A percentile compares a stretch with the other conserved stretches of the same genome.
These are phyloP conservation scores for Termitomyces sp. DNA, from an alignment of 768 basidiomycete species.

Conservation along the genomic window DNA sequence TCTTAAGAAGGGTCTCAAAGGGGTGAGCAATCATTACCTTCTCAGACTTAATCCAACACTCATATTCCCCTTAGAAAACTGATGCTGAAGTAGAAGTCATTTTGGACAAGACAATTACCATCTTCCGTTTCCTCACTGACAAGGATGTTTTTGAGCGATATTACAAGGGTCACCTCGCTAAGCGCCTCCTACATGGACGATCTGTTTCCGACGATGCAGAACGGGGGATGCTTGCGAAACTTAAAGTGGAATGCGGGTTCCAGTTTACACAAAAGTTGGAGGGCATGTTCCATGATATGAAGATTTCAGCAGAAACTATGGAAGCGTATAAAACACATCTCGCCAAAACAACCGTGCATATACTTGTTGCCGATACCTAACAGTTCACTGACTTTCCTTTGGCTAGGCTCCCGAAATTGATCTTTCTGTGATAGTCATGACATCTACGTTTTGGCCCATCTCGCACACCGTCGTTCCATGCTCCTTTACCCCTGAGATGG, in stretches of 20 bases:
- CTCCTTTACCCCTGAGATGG: conserved; percentile 61
- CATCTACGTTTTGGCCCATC: conserved; percentile 96
- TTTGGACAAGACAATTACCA: conserved; percentile 92
- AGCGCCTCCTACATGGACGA: conserved; percentile 80
- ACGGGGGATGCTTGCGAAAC: conserved; percentile 93
- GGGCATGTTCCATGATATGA: conserved; percentile 99
- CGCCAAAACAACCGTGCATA: conserved; percentile 55
- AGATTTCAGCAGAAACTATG: conserved; percentile 79
- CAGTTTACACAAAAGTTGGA: conserved; percentile 98
- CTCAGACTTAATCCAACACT: background rate
- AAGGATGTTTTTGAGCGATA: conserved; percentile 98
- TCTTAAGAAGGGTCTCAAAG: conserved; percentile 90
- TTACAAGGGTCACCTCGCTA: conserved; percentile 94
- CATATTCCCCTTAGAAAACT: conserved; percentile 65
- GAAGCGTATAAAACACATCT: conserved; percentile 65
- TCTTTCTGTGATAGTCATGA: conserved; percentile 88
- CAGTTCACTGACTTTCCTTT: conserved; percentile 6
- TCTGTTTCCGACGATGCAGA: conserved; percentile 98
- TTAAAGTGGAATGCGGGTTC: conserved; percentile 94
- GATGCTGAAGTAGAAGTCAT: conserved; percentile 87
- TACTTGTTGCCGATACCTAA: background rate
- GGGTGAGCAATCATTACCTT: conserved; percentile 50
- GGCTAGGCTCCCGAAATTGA: conserved; percentile 71
- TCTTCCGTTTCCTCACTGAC: conserved; percentile 91
- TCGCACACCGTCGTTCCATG: conserved; percentile 62